Conservation (phyloP, 306 rosid species). For the Ceratonia siliqua region DNA sequence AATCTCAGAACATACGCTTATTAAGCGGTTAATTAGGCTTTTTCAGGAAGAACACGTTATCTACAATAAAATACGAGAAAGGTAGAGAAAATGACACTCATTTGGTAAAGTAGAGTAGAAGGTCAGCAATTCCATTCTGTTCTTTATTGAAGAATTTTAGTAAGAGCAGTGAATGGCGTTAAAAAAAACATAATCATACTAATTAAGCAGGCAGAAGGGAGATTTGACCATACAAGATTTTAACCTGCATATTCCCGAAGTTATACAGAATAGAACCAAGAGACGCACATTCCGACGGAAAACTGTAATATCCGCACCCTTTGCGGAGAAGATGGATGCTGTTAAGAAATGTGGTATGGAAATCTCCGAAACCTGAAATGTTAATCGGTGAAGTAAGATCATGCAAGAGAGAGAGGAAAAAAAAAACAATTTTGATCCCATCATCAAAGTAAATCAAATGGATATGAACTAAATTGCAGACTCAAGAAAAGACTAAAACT, state of each 20-base stretch:
- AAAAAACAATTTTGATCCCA: conserved; percentile 2
- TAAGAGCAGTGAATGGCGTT: not conserved
- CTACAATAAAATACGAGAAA: not conserved
- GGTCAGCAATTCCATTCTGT: not conserved
- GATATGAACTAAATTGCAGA: not conserved
- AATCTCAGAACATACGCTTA: conserved; percentile 7
- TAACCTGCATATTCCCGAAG: conserved; percentile 98
- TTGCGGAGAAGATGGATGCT: conserved; percentile 85
- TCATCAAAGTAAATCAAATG: not conserved
- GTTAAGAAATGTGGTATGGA: conserved; percentile 89
- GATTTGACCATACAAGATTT: conserved; percentile 92
- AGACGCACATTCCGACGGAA: conserved; percentile 75
- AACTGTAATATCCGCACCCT: conserved; percentile 69
- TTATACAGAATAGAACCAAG: conserved; percentile 67
- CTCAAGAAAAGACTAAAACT: not conserved
- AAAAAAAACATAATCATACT: conserved; percentile 14
- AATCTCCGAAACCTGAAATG: conserved; percentile 82
- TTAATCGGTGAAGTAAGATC: not conserved
- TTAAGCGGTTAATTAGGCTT: not conserved
- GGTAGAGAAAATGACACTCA: not conserved
- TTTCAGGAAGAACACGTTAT: not conserved
- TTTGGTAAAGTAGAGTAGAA: not conserved
- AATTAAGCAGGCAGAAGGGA: conserved; percentile 48
- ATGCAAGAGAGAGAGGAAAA: not conserved
- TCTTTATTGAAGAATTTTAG: not conserved